Evolutionary conservation across 202 grass and related monocot species (phyloP), one percentile per base, ranked within the genome.

Genomic region (Setaria viridis): DNA sequence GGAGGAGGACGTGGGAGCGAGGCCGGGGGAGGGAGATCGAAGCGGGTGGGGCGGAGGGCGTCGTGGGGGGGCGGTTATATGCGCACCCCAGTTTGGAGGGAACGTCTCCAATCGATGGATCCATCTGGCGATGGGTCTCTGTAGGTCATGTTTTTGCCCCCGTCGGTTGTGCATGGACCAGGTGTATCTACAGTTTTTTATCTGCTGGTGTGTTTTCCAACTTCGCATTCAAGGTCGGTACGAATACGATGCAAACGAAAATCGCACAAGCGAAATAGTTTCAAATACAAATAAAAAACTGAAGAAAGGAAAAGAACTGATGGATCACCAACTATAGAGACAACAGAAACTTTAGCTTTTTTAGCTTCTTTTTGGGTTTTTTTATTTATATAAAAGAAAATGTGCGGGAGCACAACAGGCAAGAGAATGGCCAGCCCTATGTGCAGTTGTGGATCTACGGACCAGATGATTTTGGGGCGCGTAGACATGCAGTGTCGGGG

Each of bases 101-200:
- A 57, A 20, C 72, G 19, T 21, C 19, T 20, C 12, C 1, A 32
- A 32, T 30, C 11, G 25, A 9, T 54, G 72, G 71, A n/a, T 34
- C 70, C 32, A 39, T 53, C 72, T 57, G 51, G 37, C 49, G 3
- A 9, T 9, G 17, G 21, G 21, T 74, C 10, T 3, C 50, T 56
- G 49, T 74, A 37, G 49, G 2, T 57, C 17, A 29, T 62, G 9
- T 0, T 51, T 7, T 53, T 58, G 11, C 2, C 11, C 37, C 11
- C 54, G 37, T 77, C 74, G 54, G 74, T 62, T 62, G 37, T 62
- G 74, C 75, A 77, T 77, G 75, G 75, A 77, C 55, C 55, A 45
- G 75, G 75, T 62, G 56, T 46, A 77, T 62, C 74, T 43, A 59
- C 54, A 77, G 35, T 21, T 75, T n/a, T 41, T 16, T 25, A 25